Evolutionary conservation across 352 stramenopile species (phyloP).

Genomic region (Phytophthora idaei): DNA sequence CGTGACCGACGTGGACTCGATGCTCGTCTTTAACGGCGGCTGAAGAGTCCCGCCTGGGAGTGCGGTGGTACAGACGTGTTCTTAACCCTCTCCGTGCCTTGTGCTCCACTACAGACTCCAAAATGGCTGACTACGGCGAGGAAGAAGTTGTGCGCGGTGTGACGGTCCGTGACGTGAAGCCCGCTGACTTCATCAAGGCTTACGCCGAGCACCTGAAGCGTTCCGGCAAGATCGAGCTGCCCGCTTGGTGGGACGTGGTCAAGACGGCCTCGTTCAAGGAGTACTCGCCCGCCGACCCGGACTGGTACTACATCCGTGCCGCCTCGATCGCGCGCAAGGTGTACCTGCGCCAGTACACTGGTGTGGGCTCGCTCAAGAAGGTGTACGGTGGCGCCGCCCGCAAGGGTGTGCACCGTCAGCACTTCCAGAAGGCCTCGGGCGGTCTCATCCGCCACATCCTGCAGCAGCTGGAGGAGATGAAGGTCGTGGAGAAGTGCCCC

Average conservation of each 20-base stretch:
- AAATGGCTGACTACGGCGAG: slow-evolving; percentile 84
- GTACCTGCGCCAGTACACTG: slow-evolving; percentile 97
- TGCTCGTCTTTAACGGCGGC: slow-evolving; percentile 14
- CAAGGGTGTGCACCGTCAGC: slow-evolving; percentile 93
- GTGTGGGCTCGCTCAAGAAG: slow-evolving; percentile 97
- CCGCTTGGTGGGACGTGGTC: slow-evolving; percentile 97
- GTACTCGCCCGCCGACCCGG: slow-evolving; percentile 95
- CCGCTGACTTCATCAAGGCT: slow-evolving; percentile 97
- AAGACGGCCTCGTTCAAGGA: slow-evolving; percentile 99
- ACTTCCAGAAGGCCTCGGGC: slow-evolving; percentile 95
- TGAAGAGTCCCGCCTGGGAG: slow-evolving; percentile 40
- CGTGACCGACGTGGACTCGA: slow-evolving; percentile 53
- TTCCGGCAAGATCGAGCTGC: slow-evolving; percentile 98
- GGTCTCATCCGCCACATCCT: slow-evolving; percentile 98
- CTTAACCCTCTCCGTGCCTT: slow-evolving; percentile 62
- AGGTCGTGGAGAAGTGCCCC: slow-evolving; percentile 96
- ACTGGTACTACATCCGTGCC: slow-evolving; percentile 99
- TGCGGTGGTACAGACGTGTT: slow-evolving; percentile 93
- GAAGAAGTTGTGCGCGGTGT: slow-evolving; percentile 89
- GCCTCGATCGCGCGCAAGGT: slow-evolving; percentile 98
- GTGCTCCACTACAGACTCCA: slow-evolving; percentile 49
- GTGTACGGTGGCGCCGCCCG: slow-evolving; percentile 96
- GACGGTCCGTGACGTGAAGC: slow-evolving; percentile 97
- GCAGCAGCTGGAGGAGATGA: slow-evolving; percentile 98
- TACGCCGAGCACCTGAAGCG: slow-evolving; percentile 99